Evolutionary conservation across 1,284 basidiomycete species (phyloP), one percentile per base, ranked within the genome.

Genomic region (Apiotrichum brassicae): DNA sequence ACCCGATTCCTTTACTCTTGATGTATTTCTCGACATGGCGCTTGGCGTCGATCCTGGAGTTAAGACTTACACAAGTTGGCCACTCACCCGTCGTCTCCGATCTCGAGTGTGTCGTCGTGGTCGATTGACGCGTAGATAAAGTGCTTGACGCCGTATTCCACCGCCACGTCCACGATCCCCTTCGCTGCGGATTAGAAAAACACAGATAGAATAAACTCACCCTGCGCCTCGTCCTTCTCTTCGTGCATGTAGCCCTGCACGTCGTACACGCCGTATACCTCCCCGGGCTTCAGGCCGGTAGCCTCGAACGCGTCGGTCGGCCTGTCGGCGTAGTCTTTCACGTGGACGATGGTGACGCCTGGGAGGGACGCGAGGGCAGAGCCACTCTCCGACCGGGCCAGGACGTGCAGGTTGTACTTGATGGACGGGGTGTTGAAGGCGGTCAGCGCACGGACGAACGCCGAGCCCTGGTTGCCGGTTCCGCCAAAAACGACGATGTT

Each of bases 161-260:
- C 62, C 1, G 74, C 70, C 1, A 73, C 73, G 23, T 75, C 70
- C n/a, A 73, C 70, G 36, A 75, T 56, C 13, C 66, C 66, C 37
- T 71, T 16, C 25, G 6, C 18, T 20, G 26, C 28, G 7, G 23
- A 8, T 30, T 14, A 30, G 8, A 30, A 7, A 30, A n/a, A n/a
- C n/a, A n/a, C n/a, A n/a, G n/a, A n/a, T n/a, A 7, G 28, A 30
- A 14, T 7, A 7, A 4, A 58, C 64, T 52, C 43, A 64, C 64
- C 61, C 47, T 61, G 59, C 19, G 41, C 37, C 22, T 54, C 44
- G 35, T 61, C 57, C 28, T 42, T 42, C 6, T 46, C 46, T 37
- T 55, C 49, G 30, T 54, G 38, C 22, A 63, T 52, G 44, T 62
- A 63, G 1, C 59, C 59, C 36, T 60, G 60, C 8, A 63, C 58